Evolutionary conservation across 2,329 filamentous ascomycete genomes (phyloP), one percentile per base, ranked within the genome.

Genomic region (Zymoseptoria pseudotritici): DNA sequence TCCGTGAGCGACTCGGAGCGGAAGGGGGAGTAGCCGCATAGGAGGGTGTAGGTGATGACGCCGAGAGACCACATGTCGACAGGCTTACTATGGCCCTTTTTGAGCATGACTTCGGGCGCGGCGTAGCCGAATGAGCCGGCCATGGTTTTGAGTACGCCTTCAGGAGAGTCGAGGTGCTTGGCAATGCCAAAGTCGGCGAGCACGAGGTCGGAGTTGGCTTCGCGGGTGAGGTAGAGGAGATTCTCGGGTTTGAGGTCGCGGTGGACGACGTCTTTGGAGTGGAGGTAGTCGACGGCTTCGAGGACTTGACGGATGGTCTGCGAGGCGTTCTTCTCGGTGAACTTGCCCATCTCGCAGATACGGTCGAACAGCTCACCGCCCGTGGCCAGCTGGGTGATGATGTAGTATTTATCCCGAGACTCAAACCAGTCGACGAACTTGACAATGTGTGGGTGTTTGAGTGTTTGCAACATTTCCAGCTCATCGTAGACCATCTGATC

Each of bases 21-120:
- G 84, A 99, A 99, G 20, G 94, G 94, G 52, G 93, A 97, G 80
- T 99, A 99, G 67, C 94, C 94, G 74, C 95, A 99, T 56, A 99
- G 88, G 26, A 99, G 82, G 17, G 94, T 99, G 78, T 99, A 99
- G 50, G 94, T 97, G 71, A 99, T 99, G 71, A 99, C 94, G 63
- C 94, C 94, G 77, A 99, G 83, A 2, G 94, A 97, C 94, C 94
- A 99, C 90, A 99, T 96, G 73, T 99, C 94, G 36, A 97, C 94
- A 4, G 94, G 91, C 77, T 97, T 99, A 73, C 94, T 94, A 74
- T 99, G 95, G 20, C 94, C 94, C 72, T 90, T 87, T 81, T 97
- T 97, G 65, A 96, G 82, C 94, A 99, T 99, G 61, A 99, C 92
- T 75, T 99, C 94, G 8, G 94, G 94, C 1, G 94, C 94, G 20